These are phyloP conservation scores for Pseudogymnoascus sp. DNA, from an alignment of 2,329 filamentous ascomycete genomes.

Conservation along the genomic window DNA sequence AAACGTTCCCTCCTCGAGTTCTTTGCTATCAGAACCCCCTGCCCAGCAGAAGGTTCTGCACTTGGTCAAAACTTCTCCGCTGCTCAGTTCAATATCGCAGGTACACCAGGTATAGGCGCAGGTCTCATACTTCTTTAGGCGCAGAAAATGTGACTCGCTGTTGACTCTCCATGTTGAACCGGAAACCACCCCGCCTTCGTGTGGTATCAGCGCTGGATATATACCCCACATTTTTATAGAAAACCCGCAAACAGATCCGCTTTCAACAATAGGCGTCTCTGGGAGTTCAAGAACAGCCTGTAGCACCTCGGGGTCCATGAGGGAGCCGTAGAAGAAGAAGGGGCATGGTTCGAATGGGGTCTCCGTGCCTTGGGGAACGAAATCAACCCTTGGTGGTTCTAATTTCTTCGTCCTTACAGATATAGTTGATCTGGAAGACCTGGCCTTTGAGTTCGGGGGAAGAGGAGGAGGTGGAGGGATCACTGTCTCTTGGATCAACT, in stretches of 20 bases:
- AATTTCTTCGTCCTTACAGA: background rate
- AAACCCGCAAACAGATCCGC: conserved; percentile 22
- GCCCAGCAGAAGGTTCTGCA: conserved; percentile 2
- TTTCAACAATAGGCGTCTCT: conserved; percentile 18
- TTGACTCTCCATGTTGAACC: background rate
- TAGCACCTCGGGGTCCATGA: conserved; percentile 27
- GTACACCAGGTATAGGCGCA: background rate
- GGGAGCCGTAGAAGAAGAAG: conserved; percentile 28
- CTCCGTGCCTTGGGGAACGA: background rate
- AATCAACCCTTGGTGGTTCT: background rate
- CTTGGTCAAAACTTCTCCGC: background rate
- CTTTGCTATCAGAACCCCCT: background rate
- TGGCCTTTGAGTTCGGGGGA: background rate
- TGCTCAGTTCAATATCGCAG: background rate
- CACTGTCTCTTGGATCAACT: background rate
- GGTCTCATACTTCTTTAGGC: conserved; percentile 1
- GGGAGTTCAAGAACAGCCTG: conserved; percentile 23
- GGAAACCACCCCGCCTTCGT: background rate
- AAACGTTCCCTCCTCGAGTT: background rate
- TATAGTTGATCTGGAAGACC: background rate
- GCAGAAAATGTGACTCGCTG: background rate
- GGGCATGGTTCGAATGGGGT: conserved; percentile 19
- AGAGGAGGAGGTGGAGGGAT: background rate
- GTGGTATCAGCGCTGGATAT: conserved; percentile 21
- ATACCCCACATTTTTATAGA: conserved; percentile 27